Evolutionary conservation across 768 basidiomycete species (phyloP).

Genomic region (Mycena haematopus): DNA sequence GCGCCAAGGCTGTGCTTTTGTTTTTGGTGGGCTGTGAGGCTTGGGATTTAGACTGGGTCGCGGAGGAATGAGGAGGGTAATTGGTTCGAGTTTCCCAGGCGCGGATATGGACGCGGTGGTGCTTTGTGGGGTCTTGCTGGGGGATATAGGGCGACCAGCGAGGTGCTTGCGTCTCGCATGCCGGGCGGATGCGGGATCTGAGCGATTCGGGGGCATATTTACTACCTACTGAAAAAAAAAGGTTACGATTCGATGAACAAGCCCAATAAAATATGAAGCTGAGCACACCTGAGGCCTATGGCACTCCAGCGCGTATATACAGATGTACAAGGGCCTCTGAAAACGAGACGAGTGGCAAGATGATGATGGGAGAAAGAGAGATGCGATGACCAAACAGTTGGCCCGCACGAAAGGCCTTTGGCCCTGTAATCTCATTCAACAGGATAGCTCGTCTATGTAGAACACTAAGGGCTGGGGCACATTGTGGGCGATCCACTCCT

Average conservation of each 20-base stretch:
- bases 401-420: too few species aligned
- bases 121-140: background rate
- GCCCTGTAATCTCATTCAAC: too few species aligned
- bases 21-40: too few species aligned
- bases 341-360: background rate
- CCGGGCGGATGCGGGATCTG: background rate
- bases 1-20: background rate
- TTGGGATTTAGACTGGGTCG: too few species aligned
- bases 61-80: background rate
- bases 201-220: conserved; percentile 6
- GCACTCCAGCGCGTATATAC: background rate
- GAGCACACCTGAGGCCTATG: background rate
- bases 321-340: background rate
- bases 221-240: background rate
- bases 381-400: conserved; percentile 10
- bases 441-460: too few species aligned
- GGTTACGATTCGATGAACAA: background rate
- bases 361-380: conserved; percentile 7
- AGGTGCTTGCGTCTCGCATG: conserved; percentile 1
- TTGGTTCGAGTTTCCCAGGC: background rate
- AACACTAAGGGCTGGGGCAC: too few species aligned
- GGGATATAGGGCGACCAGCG: background rate
- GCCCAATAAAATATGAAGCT: too few species aligned
- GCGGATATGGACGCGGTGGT: background rate
- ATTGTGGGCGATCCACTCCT: too few species aligned